Evolutionary conservation across 345 rosid genomes (phyloP), one percentile per base, ranked within the genome.

Genomic region (Boechera divaricarpa): DNA sequence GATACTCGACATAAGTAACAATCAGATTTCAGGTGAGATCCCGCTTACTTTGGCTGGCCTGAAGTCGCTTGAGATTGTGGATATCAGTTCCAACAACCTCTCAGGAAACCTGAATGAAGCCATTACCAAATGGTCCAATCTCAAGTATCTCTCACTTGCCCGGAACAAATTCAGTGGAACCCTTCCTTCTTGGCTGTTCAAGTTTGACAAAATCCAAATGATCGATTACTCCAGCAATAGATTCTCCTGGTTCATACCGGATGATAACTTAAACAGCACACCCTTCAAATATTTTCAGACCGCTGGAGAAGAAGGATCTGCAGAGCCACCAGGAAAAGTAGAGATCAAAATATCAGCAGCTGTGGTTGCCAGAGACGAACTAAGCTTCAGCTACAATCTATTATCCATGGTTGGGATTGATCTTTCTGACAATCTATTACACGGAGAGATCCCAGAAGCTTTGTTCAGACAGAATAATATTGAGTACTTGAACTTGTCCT

Each of bases 31-130:
- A 0, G 97, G 98, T 36, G 97, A 91, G 85, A 90, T 94, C 56
- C 97, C 97, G 0, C 85, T 91, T 44, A 94, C 98, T 65, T 75
- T 94, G 72, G 98, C 97, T 0, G 91, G 98, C 15, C 80, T 92
- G 26, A 94, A 87, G 82, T 94, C 94, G 0, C 88, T 91, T 7
- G 97, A 94, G 84, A 73, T 94, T 35, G 98, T 94, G 57, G 98
- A 91, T 77, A 85, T 94, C 54, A 87, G 97, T 71, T 87, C 86
- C 54, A 94, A 91, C 80, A 90, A 86, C 81, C 91, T 91, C 57
- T 90, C 94, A 4, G 98, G 97, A 10, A 80, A 82, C 65, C 51
- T 94, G 63, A 94, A 86, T 33, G 97, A 91, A 79, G 98, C 96
- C 7, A 88, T 94, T 47, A 87, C 91, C 67, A 94, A 90, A 79